Evolutionary conservation across 345 rosid species (phyloP), one percentile per base, ranked within the genome.

Genomic region (Heritiera fomes): DNA sequence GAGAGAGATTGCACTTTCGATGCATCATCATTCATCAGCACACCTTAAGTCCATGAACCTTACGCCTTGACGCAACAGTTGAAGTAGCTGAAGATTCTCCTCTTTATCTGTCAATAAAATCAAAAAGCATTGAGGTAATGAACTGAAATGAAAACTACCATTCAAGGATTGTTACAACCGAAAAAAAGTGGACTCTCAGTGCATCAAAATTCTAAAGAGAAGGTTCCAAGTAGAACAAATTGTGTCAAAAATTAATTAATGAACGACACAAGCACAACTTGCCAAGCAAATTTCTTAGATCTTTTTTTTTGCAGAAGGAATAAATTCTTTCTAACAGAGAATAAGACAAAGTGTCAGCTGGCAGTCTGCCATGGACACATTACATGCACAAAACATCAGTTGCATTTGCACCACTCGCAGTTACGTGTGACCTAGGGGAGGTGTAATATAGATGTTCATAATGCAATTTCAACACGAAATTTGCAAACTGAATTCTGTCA

Each of bases 31-130:
- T 58, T 52, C n/a, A 72, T 15, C 28, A 23, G 28, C 28, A 23
- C 28, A 23, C 28, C 28, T 23, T 23, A 32, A 68, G 67, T 78
- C 41, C 77, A 23, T 30, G 40, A 64, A 52, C 77, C 66, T 89
- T 86, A 89, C 56, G 94, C 97, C 86, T 85, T 92, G 63, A 87
- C 89, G 66, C 94, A 89, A 75, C 97, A 92, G 89, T 86, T 89
- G 92, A 92, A 92, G 88, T 79, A 92, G 87, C 94, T 91, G 80
- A 92, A 87, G 77, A 91, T 75, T 80, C 94, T 86, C 85, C 88
- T 87, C 87, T 92, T 88, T 52, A 83, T 61, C 97, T 92, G 90
- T 83, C 77, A 56, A 65, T 61, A 8, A 56, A 67, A 49, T 17
- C 5, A 47, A 61, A 41, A 41, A 52, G 7, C 28, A 63, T 13